A percentile compares a stretch with the other conserved stretches of the same genome.
Evolutionary conservation across 148 eudicot genomes (phyloP).

Genomic region (Camellia sinensis): DNA sequence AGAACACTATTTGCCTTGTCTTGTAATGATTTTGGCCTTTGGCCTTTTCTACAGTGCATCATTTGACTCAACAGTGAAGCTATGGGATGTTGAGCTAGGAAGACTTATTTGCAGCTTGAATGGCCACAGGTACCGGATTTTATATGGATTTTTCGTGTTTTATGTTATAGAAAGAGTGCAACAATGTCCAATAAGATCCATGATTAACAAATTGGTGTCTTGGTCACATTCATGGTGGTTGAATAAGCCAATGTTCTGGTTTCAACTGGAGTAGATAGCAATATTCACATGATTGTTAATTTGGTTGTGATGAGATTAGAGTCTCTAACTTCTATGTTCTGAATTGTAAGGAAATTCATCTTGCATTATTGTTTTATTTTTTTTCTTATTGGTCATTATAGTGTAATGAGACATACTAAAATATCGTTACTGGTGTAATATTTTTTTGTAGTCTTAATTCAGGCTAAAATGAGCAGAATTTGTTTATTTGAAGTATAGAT

Average conservation of each 20-base stretch:
- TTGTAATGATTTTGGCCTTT: neutral
- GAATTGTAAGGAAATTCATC: neutral
- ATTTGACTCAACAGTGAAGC: slow-evolving; percentile 60
- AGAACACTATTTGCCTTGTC: neutral
- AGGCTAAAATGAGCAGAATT: neutral
- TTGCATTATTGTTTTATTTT: neutral
- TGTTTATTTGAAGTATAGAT: neutral
- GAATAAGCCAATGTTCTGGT: neutral
- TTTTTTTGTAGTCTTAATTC: neutral
- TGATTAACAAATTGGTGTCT: no score
- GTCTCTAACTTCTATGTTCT: neutral
- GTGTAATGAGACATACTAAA: neutral
- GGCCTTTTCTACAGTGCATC: slow-evolving; percentile 44
- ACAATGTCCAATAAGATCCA: no score
- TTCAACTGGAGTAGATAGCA: neutral
- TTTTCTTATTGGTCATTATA: neutral
- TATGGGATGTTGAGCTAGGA: slow-evolving; percentile 58
- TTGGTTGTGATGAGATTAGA: neutral
- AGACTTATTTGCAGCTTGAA: slow-evolving; percentile 52
- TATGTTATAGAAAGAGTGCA: no score
- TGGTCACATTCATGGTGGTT: neutral
- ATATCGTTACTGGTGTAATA: neutral
- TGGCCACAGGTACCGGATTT: slow-evolving; percentile 46
- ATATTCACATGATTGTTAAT: neutral
- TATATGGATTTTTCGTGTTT: no score